phyloP scores from a whole-genome alignment of 1,284 basidiomycete genomes.

The Moesziomyces aphidis region DNA sequence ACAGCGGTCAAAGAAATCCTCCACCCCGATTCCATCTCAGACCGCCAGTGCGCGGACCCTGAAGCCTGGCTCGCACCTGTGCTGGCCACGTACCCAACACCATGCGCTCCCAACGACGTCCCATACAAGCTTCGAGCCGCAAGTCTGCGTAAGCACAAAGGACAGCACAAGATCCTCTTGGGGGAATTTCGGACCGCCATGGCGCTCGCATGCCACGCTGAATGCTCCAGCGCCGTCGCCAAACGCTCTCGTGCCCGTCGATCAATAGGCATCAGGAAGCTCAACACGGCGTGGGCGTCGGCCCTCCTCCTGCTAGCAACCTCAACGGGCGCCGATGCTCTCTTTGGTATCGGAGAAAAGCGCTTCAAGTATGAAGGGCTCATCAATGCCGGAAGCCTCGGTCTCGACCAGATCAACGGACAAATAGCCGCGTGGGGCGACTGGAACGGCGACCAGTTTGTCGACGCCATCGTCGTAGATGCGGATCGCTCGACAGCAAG shows the following conservation, averaged over 20 bases:
- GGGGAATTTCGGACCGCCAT: not conserved
- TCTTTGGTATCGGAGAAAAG: conserved; percentile 69
- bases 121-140: not conserved
- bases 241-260: conserved; percentile 11
- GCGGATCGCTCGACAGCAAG: conserved; percentile 79
- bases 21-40: not conserved
- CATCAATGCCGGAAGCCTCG: conserved; percentile 82
- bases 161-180: too few species aligned
- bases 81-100: not conserved
- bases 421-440: conserved; percentile 90
- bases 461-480: conserved; percentile 83
- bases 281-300: conserved; percentile 20
- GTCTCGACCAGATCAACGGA: conserved; percentile 75
- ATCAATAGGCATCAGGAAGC: conserved; percentile 13
- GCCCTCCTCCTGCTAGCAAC: conserved; percentile 25
- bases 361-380: conserved; percentile 88
- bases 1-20: not conserved
- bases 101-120: not conserved
- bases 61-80: not conserved
- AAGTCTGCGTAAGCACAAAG: not conserved
- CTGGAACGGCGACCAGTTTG: conserved; percentile 84
- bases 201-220: conserved; percentile 35
- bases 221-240: conserved; percentile 24
- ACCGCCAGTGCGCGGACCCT: not conserved
- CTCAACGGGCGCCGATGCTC: conserved; percentile 26